A percentile compares a stretch with the other conserved stretches of the same genome.
phyloP scores from a whole-genome alignment of 495 filamentous ascomycete genomes.

The Tuber indicum region DNA sequence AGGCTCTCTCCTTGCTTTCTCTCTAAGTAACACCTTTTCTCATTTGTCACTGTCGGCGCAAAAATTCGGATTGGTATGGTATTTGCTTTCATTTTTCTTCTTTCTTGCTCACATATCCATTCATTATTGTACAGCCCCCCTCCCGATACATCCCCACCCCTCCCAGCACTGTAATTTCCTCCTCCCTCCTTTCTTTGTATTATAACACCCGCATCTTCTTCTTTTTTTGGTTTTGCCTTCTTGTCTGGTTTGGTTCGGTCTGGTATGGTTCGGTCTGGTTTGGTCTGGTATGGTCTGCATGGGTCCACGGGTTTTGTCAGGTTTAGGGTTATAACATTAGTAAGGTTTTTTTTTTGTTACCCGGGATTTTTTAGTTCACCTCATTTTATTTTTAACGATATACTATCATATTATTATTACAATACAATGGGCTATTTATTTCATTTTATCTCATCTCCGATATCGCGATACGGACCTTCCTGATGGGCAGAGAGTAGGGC shows the following conservation, averaged over 20 bases:
- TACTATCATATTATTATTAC: neutral
- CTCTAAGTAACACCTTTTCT: neutral
- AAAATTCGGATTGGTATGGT: neutral
- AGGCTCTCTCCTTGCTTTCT: neutral
- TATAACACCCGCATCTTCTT: neutral
- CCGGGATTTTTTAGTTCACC: neutral
- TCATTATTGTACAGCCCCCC: neutral
- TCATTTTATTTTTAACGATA: neutral
- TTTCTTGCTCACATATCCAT: neutral
- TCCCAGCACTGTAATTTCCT: neutral
- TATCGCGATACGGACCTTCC: neutral
- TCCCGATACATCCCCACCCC: neutral
- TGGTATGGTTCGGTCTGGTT: neutral
- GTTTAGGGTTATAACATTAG: neutral
- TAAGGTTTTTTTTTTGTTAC: neutral
- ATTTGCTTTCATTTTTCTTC: neutral
- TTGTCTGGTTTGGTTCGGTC: neutral
- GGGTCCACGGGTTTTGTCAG: neutral
- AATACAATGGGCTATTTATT: neutral
- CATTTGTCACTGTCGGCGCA: neutral
- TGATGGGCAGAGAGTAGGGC: neutral
- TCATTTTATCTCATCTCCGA: neutral
- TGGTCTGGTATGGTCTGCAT: neutral
- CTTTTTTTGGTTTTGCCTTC: neutral
- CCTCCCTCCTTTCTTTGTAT: neutral